phyloP scores from a whole-genome alignment of 2,329 filamentous ascomycete species.

The Fusarium sp. region DNA sequence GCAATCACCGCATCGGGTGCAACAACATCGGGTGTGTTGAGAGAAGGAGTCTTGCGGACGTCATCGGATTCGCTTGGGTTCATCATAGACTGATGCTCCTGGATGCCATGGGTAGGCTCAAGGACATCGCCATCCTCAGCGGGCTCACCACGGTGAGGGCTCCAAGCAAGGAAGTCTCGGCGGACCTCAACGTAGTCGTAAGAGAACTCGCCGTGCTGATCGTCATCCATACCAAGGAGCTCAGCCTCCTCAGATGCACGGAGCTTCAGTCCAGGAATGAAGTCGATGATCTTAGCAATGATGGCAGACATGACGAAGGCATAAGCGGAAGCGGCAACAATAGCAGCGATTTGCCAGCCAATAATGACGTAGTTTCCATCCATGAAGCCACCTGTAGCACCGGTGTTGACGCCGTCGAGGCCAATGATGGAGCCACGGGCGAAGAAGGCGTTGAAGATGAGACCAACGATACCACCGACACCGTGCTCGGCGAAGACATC shows the following conservation, averaged over 20 bases:
- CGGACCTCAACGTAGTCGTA: slow-evolving; percentile 93
- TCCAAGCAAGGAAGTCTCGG: slow-evolving; percentile 90
- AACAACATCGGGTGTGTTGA: slow-evolving; percentile 23
- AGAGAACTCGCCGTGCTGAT: slow-evolving; percentile 89
- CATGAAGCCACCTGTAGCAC: slow-evolving; percentile 75
- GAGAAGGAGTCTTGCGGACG: slow-evolving; percentile 40
- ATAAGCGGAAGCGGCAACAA: slow-evolving; percentile 74
- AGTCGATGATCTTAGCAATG: slow-evolving; percentile 80
- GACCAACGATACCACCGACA: slow-evolving; percentile 75
- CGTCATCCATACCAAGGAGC: slow-evolving; percentile 88
- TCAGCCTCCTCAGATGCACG: slow-evolving; percentile 85
- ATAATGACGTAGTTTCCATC: slow-evolving; percentile 80
- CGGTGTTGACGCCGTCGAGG: slow-evolving; percentile 81
- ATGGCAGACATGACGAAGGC: slow-evolving; percentile 79
- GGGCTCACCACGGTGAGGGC: slow-evolving; percentile 76
- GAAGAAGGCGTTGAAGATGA: slow-evolving; percentile 80
- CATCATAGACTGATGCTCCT: slow-evolving; percentile 66
- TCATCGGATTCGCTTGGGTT: slow-evolving; percentile 47
- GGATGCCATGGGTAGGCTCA: slow-evolving; percentile 77
- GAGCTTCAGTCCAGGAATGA: slow-evolving; percentile 81
- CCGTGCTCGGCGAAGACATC: slow-evolving; percentile 80
- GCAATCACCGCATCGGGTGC: slow-evolving; percentile 21
- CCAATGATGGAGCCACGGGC: slow-evolving; percentile 77
- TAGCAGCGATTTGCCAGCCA: slow-evolving; percentile 84
- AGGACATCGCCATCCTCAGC: slow-evolving; percentile 68